phyloP scores from a whole-genome alignment of 139 green algal genomes.

The Coelastrella sp. region DNA sequence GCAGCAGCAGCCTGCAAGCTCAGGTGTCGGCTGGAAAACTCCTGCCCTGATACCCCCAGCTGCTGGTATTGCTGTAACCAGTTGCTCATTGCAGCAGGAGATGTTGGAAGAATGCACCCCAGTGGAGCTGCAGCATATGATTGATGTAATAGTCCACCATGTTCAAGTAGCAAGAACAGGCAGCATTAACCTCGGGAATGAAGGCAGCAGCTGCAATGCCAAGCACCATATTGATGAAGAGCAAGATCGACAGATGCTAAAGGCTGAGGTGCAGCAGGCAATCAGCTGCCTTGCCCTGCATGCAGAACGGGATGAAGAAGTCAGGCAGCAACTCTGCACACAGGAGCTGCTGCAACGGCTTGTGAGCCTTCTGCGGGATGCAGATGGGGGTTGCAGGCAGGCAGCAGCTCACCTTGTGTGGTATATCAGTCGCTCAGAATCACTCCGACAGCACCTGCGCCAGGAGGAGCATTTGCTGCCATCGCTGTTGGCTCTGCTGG shows the following conservation, averaged over 20 bases:
- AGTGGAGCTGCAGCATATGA: conserved; percentile 38
- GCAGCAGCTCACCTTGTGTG: conserved; percentile 10
- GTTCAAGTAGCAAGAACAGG: background rate
- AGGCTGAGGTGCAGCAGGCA: background rate
- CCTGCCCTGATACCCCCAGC: background rate
- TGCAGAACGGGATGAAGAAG: conserved; percentile 23
- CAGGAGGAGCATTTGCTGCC: conserved; percentile 5
- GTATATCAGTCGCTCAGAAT: conserved; percentile 29
- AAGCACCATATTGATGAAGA: background rate
- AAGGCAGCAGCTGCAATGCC: background rate
- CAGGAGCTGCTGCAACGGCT: background rate
- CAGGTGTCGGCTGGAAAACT: background rate
- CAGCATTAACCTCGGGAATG: background rate
- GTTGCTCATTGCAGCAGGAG: background rate
- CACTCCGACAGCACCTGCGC: conserved; percentile 8
- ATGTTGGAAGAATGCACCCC: conserved; percentile 15
- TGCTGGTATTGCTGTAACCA: background rate
- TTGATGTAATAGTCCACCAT: background rate
- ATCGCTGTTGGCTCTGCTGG: conserved; percentile 29
- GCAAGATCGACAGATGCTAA: background rate
- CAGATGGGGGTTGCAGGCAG: background rate
- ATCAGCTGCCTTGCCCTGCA: conserved; percentile 30
- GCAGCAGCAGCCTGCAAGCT: background rate
- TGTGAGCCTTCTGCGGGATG: background rate
- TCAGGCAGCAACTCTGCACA: conserved; percentile 6